These are phyloP conservation scores for Tetrahymena borealis DNA, from an alignment of 73 alveolate species.

Conservation along the genomic window DNA sequence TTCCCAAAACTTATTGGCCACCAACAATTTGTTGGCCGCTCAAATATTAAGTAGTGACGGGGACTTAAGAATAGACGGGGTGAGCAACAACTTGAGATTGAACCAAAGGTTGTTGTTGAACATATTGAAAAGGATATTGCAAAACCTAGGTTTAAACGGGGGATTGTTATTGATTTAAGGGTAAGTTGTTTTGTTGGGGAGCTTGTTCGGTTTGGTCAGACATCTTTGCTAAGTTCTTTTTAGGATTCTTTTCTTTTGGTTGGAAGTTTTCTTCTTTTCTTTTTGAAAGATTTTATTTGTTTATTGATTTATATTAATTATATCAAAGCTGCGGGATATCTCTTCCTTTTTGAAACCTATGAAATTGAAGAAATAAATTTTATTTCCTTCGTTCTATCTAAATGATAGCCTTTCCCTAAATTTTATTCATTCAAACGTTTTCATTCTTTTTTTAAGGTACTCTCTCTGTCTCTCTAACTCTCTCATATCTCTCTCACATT, in stretches of 20 bases:
- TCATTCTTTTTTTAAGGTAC: neutral
- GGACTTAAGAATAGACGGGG: neutral
- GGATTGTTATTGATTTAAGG: neutral
- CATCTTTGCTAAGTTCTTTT: neutral
- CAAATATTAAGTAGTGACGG: no score
- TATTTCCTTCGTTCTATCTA: neutral
- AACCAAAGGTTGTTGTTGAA: neutral
- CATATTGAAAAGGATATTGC: neutral
- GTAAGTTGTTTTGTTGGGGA: neutral
- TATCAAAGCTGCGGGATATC: neutral
- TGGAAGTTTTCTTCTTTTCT: neutral
- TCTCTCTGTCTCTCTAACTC: neutral
- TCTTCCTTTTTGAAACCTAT: neutral
- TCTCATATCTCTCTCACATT: neutral
- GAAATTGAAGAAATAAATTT: neutral
- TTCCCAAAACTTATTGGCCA: no score
- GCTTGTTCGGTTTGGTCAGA: neutral
- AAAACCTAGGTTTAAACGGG: neutral
- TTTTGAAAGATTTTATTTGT: neutral
- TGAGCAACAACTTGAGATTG: neutral
- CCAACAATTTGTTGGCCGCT: no score
- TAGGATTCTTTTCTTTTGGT: neutral
- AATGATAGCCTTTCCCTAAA: neutral
- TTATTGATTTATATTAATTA: neutral
- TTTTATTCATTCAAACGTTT: neutral